Base-by-base conservation (phyloP, 371 early-diverging fungal genomes). In the Syncephalastrum sp. region DNA sequence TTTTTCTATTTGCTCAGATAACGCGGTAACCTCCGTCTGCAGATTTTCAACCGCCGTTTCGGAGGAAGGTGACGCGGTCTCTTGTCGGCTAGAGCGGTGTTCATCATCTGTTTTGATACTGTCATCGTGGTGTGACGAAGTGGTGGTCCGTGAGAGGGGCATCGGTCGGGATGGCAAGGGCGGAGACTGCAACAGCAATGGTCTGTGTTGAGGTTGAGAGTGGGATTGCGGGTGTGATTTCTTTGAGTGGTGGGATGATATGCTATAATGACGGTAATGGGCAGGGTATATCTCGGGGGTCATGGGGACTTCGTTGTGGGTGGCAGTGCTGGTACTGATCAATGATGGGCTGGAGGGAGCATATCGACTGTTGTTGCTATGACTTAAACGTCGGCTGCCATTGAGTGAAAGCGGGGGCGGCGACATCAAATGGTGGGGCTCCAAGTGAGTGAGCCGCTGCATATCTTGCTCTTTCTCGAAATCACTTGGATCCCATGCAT, bases 21-120 rank as follows among this genome's bases (percentile, higher is more conserved):
- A 50, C 5, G 73, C 79, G 3, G 77, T 64, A 1, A 82, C 72
- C 44, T 82, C 75, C 0, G 82, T 79, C 29, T 82, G 82, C 16
- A 82, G 50, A 21, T 53, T 66, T 51, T 82, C 82, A 5, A 82
- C 43, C 5, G 78, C 79, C 23, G 67, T 47, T 53, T 74, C 74
- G 5, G 68, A 59, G 7, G 48, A 27, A 5, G 53, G 49, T 25
- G 29, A 42, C 3, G 25, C 47, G 15, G 55, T 33, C 14, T 48
- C 25, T 21, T 16, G 21, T 14, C 48, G 21, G 48, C 17, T 43
- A 12, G 59, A 25, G 12, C 44, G 43, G 45, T 23, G 17, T 47
- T 24, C 38, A 47, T 19, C 33, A 51, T 25, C 52, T 38, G 17
- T 46, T 53, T 4, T 47, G 10, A 12, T 48, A 13, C 27, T 52